Evolutionary conservation across 148 eudicot genomes (phyloP).

Genomic region (Salicornia ramosissima): DNA sequence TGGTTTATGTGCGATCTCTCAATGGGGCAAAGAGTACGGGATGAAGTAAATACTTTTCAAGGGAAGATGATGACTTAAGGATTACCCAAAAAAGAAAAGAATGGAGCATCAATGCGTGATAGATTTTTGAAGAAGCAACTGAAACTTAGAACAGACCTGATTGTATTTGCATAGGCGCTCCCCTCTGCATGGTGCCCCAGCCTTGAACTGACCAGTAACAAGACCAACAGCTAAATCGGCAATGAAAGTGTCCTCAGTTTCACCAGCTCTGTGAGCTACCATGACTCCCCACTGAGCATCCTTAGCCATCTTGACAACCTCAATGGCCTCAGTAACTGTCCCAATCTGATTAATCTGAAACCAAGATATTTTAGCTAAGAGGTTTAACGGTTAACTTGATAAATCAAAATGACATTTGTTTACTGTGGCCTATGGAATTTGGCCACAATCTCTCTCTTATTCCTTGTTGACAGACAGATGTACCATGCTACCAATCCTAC

Average conservation of each 20-base stretch:
- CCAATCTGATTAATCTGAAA: conserved; percentile 81
- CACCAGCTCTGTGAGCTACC: conserved; percentile 84
- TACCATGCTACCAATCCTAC: too few species aligned
- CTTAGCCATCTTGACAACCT: conserved; percentile 90
- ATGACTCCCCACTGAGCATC: conserved; percentile 85
- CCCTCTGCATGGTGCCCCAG: conserved; percentile 97
- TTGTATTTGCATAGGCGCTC: conserved; percentile 93
- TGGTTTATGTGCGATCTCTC: too few species aligned
- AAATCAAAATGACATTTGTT: background rate
- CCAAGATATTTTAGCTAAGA: conserved; percentile 9
- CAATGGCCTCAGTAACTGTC: conserved; percentile 88
- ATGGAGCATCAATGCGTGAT: background rate
- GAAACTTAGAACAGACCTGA: conserved; percentile 50
- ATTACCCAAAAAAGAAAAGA: too few species aligned
- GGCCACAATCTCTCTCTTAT: background rate
- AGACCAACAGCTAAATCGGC: conserved; percentile 92
- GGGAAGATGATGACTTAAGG: background rate
- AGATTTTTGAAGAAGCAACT: background rate
- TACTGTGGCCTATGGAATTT: background rate
- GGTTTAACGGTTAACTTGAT: background rate
- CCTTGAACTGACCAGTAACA: conserved; percentile 83
- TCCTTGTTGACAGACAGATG: background rate
- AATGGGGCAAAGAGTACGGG: too few species aligned
- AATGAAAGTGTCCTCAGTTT: conserved; percentile 88
- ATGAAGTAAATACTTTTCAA: background rate